A percentile compares a stretch with the other conserved stretches of the same genome.
Evolutionary conservation across 176 grass and related monocot genomes (phyloP).

Genomic region (Musa acuminata): DNA sequence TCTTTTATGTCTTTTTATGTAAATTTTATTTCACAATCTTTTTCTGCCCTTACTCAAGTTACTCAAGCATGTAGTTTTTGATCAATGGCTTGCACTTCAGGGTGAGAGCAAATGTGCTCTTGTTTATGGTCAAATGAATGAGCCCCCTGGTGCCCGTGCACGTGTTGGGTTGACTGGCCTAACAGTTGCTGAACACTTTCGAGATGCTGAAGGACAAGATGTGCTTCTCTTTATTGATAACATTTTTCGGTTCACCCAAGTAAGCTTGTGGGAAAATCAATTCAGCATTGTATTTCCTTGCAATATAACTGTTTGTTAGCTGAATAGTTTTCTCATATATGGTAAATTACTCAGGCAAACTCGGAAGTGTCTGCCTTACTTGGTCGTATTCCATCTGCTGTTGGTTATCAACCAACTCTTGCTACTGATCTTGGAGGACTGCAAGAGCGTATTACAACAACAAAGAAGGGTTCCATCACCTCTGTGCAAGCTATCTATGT

Average conservation of each 20-base stretch:
- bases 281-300: background rate
- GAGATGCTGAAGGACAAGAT: slow-evolving; percentile 15
- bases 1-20: too few relatives aligned
- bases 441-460: slow-evolving; percentile 28
- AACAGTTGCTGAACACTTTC: slow-evolving; percentile 25
- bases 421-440: slow-evolving; percentile 24
- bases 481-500: slow-evolving; percentile 31
- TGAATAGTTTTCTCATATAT: background rate
- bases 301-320: background rate
- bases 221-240: slow-evolving; percentile 33
- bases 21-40: background rate
- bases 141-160: slow-evolving; percentile 26
- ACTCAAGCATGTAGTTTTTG: background rate
- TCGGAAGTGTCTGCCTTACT: slow-evolving; percentile 27
- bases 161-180: slow-evolving; percentile 25
- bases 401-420: slow-evolving; percentile 25
- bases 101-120: slow-evolving; percentile 19
- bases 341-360: slow-evolving; percentile 2
- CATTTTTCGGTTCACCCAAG: slow-evolving; percentile 26
- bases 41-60: background rate
- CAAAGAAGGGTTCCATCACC: slow-evolving; percentile 25
- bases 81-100: background rate
- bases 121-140: slow-evolving; percentile 28
- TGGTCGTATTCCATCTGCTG: slow-evolving; percentile 28
- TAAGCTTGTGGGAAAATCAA: background rate